Evolutionary conservation across 2,329 filamentous ascomycete species (phyloP).

Genomic region (Penicillium verrucosum): DNA sequence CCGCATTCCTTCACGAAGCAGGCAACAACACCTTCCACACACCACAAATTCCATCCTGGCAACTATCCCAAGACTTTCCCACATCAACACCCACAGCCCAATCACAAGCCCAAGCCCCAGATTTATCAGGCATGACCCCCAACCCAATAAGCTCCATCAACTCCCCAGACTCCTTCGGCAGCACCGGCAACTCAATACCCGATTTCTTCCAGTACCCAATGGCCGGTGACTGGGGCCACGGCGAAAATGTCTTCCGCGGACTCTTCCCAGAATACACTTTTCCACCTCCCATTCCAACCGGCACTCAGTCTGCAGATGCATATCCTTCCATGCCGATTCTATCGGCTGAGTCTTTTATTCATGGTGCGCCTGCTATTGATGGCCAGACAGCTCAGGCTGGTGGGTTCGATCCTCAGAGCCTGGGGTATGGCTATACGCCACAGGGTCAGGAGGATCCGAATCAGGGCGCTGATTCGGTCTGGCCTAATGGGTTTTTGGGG

Average conservation of each 20-base stretch:
- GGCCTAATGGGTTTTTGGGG: constrained; percentile 21
- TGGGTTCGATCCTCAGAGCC: constrained; percentile 1
- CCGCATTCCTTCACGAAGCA: constrained; percentile 4
- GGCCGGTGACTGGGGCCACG: constrained; percentile 75
- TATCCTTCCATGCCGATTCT: constrained; percentile 15
- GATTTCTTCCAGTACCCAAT: constrained; percentile 91
- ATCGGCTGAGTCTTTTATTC: constrained; percentile 19
- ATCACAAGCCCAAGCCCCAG: not conserved
- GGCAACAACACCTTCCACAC: not conserved
- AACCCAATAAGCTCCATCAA: constrained; percentile 10
- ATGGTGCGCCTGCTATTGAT: constrained; percentile 1
- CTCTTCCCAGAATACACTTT: constrained; percentile 22
- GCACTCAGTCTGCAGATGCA: not conserved
- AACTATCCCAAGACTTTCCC: constrained; percentile 8
- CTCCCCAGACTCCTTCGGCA: constrained; percentile 29
- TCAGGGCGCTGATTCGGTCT: constrained; percentile 4
- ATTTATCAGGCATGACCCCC: constrained; percentile 6
- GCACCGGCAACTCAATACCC: constrained; percentile 19
- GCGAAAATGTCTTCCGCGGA: constrained; percentile 25
- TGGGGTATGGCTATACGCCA: constrained; percentile 7
- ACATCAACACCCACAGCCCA: not conserved
- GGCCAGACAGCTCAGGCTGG: not conserved
- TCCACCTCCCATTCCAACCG: not conserved
- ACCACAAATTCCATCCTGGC: constrained; percentile 12
- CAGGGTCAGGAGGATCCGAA: constrained; percentile 2